These are phyloP conservation scores for Letharia columbiana DNA, from an alignment of 495 filamentous ascomycete genomes.

Conservation along the genomic window DNA sequence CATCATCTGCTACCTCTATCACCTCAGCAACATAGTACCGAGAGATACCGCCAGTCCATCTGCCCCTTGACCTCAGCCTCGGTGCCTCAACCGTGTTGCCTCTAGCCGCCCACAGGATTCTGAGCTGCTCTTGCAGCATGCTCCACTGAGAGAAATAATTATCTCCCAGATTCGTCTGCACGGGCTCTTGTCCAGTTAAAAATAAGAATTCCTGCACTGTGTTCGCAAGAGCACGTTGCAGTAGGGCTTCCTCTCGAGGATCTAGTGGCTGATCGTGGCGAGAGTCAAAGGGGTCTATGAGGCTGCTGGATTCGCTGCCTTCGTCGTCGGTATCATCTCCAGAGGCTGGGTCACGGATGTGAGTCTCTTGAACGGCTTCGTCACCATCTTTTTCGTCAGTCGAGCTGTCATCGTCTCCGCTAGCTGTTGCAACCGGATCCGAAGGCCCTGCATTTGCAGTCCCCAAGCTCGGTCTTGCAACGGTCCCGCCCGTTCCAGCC, in stretches of 20 bases:
- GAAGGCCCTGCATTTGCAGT: background rate
- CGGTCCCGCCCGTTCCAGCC: background rate
- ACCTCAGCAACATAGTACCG: background rate
- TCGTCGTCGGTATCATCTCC: background rate
- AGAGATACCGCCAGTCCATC: conserved; percentile 3
- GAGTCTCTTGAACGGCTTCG: background rate
- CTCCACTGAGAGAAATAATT: conserved; percentile 6
- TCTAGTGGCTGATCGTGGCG: background rate
- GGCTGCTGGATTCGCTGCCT: conserved; percentile 1
- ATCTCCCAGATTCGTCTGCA: background rate
- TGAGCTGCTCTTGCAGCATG: conserved; percentile 1
- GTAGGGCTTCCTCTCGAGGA: background rate
- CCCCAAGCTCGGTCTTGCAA: background rate
- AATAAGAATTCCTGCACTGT: background rate
- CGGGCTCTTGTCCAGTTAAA: background rate
- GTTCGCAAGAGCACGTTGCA: background rate
- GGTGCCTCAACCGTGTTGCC: background rate
- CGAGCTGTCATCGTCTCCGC: background rate
- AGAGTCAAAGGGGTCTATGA: background rate
- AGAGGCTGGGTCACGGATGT: background rate
- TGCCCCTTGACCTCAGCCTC: background rate
- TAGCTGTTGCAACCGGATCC: background rate
- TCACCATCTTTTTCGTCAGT: background rate
- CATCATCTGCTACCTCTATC: background rate
- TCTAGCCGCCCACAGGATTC: background rate